phyloP scores from a whole-genome alignment of 495 filamentous ascomycete genomes.

The Pyrenula aspistea region DNA sequence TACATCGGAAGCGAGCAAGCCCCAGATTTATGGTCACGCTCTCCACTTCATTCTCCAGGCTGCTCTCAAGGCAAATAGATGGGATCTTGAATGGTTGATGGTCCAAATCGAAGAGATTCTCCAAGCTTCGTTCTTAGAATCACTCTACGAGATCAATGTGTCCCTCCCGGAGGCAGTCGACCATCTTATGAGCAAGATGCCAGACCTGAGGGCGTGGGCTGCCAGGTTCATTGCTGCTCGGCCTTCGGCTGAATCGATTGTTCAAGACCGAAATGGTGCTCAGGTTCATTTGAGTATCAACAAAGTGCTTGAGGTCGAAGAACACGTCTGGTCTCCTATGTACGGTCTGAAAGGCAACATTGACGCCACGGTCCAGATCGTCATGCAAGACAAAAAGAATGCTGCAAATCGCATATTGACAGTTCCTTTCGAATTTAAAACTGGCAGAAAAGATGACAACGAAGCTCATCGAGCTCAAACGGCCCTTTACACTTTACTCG shows the following conservation, averaged over 20 bases:
- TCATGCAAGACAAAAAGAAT: slow-evolving; percentile 50
- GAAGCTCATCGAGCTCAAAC: slow-evolving; percentile 83
- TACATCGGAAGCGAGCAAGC: slow-evolving; percentile 59
- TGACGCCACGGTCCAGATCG: slow-evolving; percentile 93
- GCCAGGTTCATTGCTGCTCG: slow-evolving; percentile 58
- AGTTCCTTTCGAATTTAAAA: slow-evolving; percentile 91
- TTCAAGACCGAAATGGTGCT: slow-evolving; percentile 63
- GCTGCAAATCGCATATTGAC: slow-evolving; percentile 47
- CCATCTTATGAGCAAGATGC: slow-evolving; percentile 67
- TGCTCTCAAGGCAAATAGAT: slow-evolving; percentile 71
- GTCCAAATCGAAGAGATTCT: slow-evolving; percentile 51
- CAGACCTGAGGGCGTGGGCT: slow-evolving; percentile 72
- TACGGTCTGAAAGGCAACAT: slow-evolving; percentile 96
- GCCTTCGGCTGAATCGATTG: slow-evolving; percentile 60
- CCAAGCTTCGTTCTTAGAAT: slow-evolving; percentile 58
- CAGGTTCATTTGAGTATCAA: slow-evolving; percentile 72
- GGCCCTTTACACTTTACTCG: slow-evolving; percentile 79
- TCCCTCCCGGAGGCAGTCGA: slow-evolving; percentile 56
- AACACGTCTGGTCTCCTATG: slow-evolving; percentile 95
- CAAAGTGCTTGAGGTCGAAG: slow-evolving; percentile 91
- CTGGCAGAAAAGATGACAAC: slow-evolving; percentile 65
- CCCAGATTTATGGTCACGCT: slow-evolving; percentile 79
- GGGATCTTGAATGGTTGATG: slow-evolving; percentile 56
- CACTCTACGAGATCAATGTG: slow-evolving; percentile 73
- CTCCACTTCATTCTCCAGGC: slow-evolving; percentile 92